Conservation (phyloP, 2,329 filamentous ascomycete species). For the Magnaporthiopsis incrustans region DNA sequence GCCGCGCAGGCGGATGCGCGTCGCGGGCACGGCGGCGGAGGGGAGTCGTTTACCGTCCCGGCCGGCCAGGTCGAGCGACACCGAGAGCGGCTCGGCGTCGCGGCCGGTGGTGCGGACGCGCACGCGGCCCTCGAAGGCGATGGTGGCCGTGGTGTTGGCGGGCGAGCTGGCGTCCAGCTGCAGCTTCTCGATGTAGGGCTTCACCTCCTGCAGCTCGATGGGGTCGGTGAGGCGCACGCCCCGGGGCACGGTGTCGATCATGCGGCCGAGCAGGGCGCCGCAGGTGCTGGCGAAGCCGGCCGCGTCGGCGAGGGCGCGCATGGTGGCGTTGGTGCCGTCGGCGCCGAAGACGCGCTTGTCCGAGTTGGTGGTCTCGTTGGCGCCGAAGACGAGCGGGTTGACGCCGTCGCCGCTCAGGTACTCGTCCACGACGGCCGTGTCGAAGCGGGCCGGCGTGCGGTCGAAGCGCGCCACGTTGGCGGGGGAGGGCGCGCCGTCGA, state of each 20-base stretch:
- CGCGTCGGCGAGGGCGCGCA: constrained; percentile 36
- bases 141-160: constrained; percentile 40
- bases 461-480: constrained; percentile 36
- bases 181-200: constrained; percentile 45
- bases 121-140: constrained; percentile 46
- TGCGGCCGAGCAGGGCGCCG: constrained; percentile 43
- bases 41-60: constrained; percentile 8
- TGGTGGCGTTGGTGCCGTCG: constrained; percentile 45
- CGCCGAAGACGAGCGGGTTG: constrained; percentile 47
- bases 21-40: constrained; percentile 2
- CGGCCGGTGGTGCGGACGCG: constrained; percentile 51
- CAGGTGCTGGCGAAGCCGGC: constrained; percentile 39
- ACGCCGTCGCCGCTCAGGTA: constrained; percentile 45
- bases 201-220: constrained; percentile 49
- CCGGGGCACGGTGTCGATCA: constrained; percentile 53
- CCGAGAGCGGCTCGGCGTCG: constrained; percentile 32
- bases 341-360: constrained; percentile 38
- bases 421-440: constrained; percentile 49
- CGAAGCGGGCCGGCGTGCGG: constrained; percentile 39
- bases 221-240: constrained; percentile 39
- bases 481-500: constrained; percentile 23
- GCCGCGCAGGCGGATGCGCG: constrained; percentile 8
- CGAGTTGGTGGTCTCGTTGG: constrained; percentile 33
- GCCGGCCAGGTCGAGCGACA: constrained; percentile 16
- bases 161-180: constrained; percentile 36